Percentiles rank a stretch among this genome's conserved stretches.
phyloP scores from a whole-genome alignment of 1,284 basidiomycete species.

The Rhodofomes roseus region DNA sequence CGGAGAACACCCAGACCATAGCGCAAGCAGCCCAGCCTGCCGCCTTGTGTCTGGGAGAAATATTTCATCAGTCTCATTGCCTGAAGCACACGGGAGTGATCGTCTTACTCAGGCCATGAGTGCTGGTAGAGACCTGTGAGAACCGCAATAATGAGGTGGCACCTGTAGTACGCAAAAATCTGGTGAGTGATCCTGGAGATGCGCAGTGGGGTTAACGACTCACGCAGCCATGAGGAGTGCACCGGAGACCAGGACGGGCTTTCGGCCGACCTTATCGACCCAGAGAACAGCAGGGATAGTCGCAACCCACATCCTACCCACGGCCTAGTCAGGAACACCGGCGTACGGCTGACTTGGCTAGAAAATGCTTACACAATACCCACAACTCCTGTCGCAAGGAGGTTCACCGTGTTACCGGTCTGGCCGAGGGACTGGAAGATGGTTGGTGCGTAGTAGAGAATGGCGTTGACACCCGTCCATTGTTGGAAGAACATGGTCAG shows the following conservation, averaged over 20 bases:
- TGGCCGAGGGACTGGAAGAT: constrained; percentile 61
- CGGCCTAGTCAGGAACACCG: not conserved
- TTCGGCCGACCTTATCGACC: constrained; percentile 68
- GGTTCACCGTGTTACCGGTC: constrained; percentile 53
- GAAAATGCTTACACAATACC: constrained; percentile 60
- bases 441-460: constrained; percentile 66
- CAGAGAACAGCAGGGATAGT: constrained; percentile 73
- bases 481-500: constrained; percentile 78
- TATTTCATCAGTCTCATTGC: not conserved
- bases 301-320: constrained; percentile 64
- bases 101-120: constrained; percentile 35
- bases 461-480: constrained; percentile 64
- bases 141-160: constrained; percentile 62
- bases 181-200: not conserved
- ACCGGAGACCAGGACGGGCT: constrained; percentile 65
- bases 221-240: constrained; percentile 67
- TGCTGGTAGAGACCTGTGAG: constrained; percentile 52
- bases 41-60: constrained; percentile 27
- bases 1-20: constrained; percentile 66
- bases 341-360: not conserved
- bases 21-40: constrained; percentile 67
- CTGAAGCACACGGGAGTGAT: not conserved
- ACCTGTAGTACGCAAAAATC: constrained; percentile 31
- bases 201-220: constrained; percentile 9
- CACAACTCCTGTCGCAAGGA: constrained; percentile 80